Base-by-base conservation (phyloP, 1,139 yeast genomes). In the Kodamaea plutei region DNA sequence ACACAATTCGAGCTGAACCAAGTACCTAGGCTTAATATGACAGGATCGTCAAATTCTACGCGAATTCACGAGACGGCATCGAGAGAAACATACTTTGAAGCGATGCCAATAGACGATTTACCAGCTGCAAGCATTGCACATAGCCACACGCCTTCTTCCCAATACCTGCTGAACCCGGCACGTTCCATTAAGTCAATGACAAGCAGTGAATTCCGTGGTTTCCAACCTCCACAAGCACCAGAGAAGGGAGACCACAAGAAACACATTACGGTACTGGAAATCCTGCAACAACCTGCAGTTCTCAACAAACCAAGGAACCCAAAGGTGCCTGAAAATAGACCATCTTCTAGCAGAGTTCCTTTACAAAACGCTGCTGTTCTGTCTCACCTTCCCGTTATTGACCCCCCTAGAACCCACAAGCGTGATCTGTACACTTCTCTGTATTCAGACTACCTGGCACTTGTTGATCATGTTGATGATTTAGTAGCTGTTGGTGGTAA, bases 381-480 rank as follows among this genome's bases (percentile, higher is more conserved):
- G 9, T 7, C 20, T 17, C 20, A 17, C 20, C 7, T 7, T 7
- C 20, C 20, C 9, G 8, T 7, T 7, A 21, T 12, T 8, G n/a
- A 9, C 12, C 23, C 12, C n/a, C 23, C 23, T n/a, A 21, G 12
- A 20, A 18, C 26, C 10, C 26, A 18, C 12, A 25, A 25, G 17
- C 38, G 64, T 34, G 60, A 52, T 25, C 50, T 57, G 19, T 44
- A 51, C 33, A 39, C 55, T 38, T 57, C 63, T 8, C 45, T 44
- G 23, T 41, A 50, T 20, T 58, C 64, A 9, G 58, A 52, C 29
- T 59, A 58, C 34, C 58, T 64, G 4, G 65, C 54, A 3, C 37
- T 39, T 22, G 44, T 43, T 19, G 40, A 41, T 15, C 35, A 36
- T 23, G 47, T 45, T 2, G 49, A 45, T 23, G 48, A 43, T 24